Base-by-base conservation (phyloP, 116 monocot genomes). In the Zostera marina region DNA sequence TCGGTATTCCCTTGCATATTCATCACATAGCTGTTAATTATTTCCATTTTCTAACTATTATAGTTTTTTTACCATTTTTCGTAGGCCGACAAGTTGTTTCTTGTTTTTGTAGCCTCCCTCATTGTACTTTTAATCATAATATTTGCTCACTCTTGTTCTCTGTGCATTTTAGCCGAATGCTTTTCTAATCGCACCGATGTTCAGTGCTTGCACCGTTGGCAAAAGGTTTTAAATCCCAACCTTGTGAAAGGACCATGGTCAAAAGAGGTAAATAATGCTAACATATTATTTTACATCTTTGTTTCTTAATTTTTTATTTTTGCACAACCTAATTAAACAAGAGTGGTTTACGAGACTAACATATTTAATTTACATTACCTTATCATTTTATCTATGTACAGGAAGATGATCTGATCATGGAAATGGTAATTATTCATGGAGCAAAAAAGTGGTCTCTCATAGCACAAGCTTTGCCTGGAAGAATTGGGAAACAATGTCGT, bases 231-330 rank as follows among this genome's bases (percentile, higher is more conserved):
- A 61, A 91, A 99, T 81, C 98, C 98, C 53, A 83, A 78, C 19
- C 82, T 99, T 67, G 77, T 99, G 22, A 99, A 99, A 70, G 98
- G 98, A 23, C 98, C 98, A 61, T 99, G 91, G 98, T 79, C 91
- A 49, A 99, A 91, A 79, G 91, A 99, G 78, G 98, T 87, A 25
- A 42, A 44, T 43, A 22, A 13, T 54, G 22, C 11, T 14, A 25
- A 25, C 26, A 54, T 4, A 54, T 54, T 12, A 24, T 54, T 15
- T 24, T 49, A 5, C 13, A 1, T 15, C 15, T 8, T 56, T 12
- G 14, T 1, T 38, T 40, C 15, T 11, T 32, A 56, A 45, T 41
- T 25, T 15, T 8, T 9, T 12, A 38, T 55, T 47, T 8, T 26
- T 16, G 39, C 57, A 68, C 73, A 98, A 91, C 1, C 32, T 32